phyloP scores from a whole-genome alignment of 768 basidiomycete species.

The Boletus subparvulus region DNA sequence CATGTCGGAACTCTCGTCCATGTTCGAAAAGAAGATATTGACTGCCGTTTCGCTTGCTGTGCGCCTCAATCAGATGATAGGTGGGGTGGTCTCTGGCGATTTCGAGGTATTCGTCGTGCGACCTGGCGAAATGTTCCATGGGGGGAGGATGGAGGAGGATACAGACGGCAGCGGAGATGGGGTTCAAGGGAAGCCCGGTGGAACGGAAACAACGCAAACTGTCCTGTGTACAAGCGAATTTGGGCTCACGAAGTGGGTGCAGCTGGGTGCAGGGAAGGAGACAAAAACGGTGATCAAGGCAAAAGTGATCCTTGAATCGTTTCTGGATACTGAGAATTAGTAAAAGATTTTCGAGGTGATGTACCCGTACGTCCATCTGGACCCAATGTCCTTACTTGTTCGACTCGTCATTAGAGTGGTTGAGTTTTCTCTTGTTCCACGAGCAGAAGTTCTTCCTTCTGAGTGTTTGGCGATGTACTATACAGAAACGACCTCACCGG shows the following conservation, averaged over 20 bases:
- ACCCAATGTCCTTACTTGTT: background rate
- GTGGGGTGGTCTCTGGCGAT: conserved; percentile 6
- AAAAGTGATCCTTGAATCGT: conserved; percentile 2
- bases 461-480: background rate
- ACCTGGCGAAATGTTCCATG: background rate
- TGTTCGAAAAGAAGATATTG: background rate
- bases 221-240: background rate
- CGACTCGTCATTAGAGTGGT: too few relatives aligned
- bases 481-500: background rate
- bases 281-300: conserved; percentile 1
- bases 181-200: background rate
- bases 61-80: conserved; percentile 1
- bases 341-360: background rate
- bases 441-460: background rate
- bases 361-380: background rate
- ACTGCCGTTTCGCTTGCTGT: background rate
- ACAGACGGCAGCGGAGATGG: background rate
- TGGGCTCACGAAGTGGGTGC: background rate
- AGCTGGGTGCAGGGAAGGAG: background rate
- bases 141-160: background rate
- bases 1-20: background rate
- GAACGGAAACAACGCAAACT: background rate
- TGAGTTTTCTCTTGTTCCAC: background rate
- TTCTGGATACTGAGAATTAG: background rate
- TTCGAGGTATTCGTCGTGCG: conserved; percentile 1